phyloP scores from a whole-genome alignment of 1,284 basidiomycete species.

The Spongispora temasekensis region DNA sequence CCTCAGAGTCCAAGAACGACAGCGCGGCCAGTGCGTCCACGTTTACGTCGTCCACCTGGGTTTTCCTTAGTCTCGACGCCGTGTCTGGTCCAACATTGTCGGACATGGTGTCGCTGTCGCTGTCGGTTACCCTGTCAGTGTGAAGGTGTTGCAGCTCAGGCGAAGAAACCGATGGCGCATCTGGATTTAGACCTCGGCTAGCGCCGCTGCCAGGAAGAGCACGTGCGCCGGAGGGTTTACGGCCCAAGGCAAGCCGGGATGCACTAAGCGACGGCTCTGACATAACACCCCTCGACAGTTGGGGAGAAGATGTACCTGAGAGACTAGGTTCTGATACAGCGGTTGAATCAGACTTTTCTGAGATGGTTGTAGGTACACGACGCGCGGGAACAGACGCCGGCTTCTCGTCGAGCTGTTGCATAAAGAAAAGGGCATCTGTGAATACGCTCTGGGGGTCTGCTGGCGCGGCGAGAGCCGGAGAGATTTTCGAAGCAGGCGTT shows the following conservation, averaged over 20 bases:
- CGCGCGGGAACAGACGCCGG: conserved; percentile 19
- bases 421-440: conserved; percentile 66
- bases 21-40: conserved; percentile 77
- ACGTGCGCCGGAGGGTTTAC: conserved; percentile 86
- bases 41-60: conserved; percentile 48
- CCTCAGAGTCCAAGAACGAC: conserved; percentile 63
- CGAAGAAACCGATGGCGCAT: conserved; percentile 31
- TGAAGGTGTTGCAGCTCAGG: conserved; percentile 33
- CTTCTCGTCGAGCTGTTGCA: conserved; percentile 56
- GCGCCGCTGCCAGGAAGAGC: conserved; percentile 50
- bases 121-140: conserved; percentile 27
- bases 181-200: conserved; percentile 38
- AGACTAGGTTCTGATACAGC: conserved; percentile 35
- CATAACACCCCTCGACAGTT: conserved; percentile 36
- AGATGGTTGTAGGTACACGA: conserved; percentile 45
- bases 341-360: conserved; percentile 33
- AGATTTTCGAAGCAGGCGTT: conserved; percentile 17
- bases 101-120: conserved; percentile 34
- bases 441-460: conserved; percentile 43
- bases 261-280: conserved; percentile 28
- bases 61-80: conserved; percentile 13
- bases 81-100: conserved; percentile 14
- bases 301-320: conserved; percentile 18
- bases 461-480: conserved; percentile 7
- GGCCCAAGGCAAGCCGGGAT: conserved; percentile 50